These are phyloP conservation scores for Voacanga thouarsii DNA, from an alignment of 257 asterid species.

Conservation along the genomic window DNA sequence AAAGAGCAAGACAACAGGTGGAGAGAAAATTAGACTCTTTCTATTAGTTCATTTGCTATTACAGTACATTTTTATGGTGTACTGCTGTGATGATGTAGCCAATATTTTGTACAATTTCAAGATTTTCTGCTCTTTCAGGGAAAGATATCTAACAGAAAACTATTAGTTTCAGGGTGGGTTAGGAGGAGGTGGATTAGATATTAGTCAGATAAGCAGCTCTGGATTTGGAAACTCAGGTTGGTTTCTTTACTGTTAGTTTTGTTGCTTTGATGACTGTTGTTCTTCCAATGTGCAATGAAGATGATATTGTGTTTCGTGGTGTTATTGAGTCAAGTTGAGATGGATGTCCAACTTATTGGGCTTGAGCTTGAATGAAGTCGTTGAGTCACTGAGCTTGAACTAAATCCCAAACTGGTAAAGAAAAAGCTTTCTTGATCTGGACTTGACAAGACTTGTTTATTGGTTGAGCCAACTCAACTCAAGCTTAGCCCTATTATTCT, in stretches of 20 bases:
- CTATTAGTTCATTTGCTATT: slow-evolving; percentile 1
- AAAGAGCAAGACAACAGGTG: slow-evolving; percentile 69
- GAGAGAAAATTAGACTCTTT: slow-evolving; percentile 8
- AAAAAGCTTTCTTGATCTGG: background rate
- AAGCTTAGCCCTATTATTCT: background rate
- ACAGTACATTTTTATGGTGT: background rate
- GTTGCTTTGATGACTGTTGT: background rate
- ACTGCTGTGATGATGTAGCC: background rate
- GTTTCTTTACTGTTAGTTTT: background rate
- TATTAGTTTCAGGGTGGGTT: slow-evolving; percentile 50
- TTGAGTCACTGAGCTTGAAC: background rate
- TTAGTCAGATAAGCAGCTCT: slow-evolving; percentile 55
- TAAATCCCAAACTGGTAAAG: background rate
- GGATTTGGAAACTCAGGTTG: slow-evolving; percentile 62
- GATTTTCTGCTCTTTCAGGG: slow-evolving; percentile 4
- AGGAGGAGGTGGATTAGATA: slow-evolving; percentile 52
- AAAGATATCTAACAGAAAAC: slow-evolving; percentile 19
- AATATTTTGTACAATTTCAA: background rate
- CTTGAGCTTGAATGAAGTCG: background rate
- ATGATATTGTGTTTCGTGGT: background rate
- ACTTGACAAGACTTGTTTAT: background rate
- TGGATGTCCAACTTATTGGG: background rate
- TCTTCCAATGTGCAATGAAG: background rate
- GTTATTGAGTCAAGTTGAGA: background rate
- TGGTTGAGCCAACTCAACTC: background rate